phyloP scores from a whole-genome alignment of 768 basidiomycete species.

The Candolleomyces eurysporus region DNA sequence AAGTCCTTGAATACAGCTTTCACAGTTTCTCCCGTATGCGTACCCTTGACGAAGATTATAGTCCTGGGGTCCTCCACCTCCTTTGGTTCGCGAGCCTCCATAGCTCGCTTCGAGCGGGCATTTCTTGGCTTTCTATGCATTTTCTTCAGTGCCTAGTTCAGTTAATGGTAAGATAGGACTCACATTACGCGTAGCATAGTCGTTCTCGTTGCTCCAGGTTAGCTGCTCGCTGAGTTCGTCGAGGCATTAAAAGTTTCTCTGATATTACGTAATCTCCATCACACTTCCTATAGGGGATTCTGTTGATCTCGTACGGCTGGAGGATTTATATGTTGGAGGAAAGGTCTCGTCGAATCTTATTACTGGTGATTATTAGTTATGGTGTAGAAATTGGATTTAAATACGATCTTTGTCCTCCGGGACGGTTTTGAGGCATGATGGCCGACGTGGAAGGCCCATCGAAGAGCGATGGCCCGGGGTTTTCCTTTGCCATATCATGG shows the following conservation, averaged over 20 bases:
- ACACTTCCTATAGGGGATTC: too few species aligned
- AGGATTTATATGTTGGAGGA: too few species aligned
- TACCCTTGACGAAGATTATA: slow-evolving; percentile 87
- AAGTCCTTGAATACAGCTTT: slow-evolving; percentile 85
- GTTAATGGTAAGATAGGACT: not conserved
- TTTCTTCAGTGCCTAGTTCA: not conserved
- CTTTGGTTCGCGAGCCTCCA: slow-evolving; percentile 86
- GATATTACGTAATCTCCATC: not conserved
- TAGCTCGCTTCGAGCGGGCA: slow-evolving; percentile 87
- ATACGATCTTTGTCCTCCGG: too few species aligned
- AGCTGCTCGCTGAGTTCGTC: not conserved
- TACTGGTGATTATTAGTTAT: too few species aligned
- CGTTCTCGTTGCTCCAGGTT: not conserved
- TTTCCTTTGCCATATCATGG: too few species aligned
- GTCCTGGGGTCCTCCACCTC: slow-evolving; percentile 87
- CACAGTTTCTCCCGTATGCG: slow-evolving; percentile 79
- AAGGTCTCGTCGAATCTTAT: too few species aligned
- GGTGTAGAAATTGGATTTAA: too few species aligned
- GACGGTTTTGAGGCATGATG: too few species aligned
- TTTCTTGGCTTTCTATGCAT: slow-evolving; percentile 79
- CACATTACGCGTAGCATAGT: slow-evolving; percentile 25
- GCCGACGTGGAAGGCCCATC: too few species aligned
- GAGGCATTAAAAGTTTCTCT: not conserved
- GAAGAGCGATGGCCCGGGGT: too few species aligned
- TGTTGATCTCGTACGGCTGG: too few species aligned